A percentile compares a stretch with the other conserved stretches of the same genome.
Evolutionary conservation across 768 basidiomycete species (phyloP).

Genomic region (Kwoniella mangroviensis): DNA sequence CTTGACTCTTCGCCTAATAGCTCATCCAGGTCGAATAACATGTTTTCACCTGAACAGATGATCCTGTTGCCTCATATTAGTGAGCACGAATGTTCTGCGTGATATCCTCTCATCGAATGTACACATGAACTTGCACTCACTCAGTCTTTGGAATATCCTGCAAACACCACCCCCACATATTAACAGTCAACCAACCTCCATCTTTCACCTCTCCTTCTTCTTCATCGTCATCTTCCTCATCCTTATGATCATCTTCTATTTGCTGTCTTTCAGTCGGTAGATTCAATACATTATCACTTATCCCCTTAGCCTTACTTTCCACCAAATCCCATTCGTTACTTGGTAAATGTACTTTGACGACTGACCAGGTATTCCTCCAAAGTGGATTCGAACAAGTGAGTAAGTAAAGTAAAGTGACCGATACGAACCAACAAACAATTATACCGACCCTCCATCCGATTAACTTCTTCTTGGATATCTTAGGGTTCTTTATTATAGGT

Average conservation of each 20-base stretch:
- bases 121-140: constrained; percentile 6
- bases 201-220: background rate
- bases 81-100: background rate
- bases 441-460: constrained; percentile 15
- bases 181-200: constrained; percentile 16
- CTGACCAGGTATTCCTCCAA: constrained; percentile 22
- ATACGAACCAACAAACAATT: constrained; percentile 11
- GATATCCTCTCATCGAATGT: background rate
- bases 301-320: background rate
- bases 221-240: background rate
- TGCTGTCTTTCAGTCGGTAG: background rate
- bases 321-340: background rate
- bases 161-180: constrained; percentile 31
- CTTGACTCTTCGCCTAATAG: constrained; percentile 5
- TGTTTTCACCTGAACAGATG: constrained; percentile 20
- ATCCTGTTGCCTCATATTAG: background rate
- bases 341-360: constrained; percentile 13
- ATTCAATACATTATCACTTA: constrained; percentile 3
- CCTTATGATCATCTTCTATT: background rate
- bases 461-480: constrained; percentile 7
- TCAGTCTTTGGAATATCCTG: constrained; percentile 8
- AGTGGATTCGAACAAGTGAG: constrained; percentile 13
- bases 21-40: constrained; percentile 23
- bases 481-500: constrained; percentile 1
- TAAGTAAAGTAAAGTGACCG: constrained; percentile 15